Base-by-base conservation (phyloP, 139 green algal genomes). In the Auxenochlorella pyrenoidosa region DNA sequence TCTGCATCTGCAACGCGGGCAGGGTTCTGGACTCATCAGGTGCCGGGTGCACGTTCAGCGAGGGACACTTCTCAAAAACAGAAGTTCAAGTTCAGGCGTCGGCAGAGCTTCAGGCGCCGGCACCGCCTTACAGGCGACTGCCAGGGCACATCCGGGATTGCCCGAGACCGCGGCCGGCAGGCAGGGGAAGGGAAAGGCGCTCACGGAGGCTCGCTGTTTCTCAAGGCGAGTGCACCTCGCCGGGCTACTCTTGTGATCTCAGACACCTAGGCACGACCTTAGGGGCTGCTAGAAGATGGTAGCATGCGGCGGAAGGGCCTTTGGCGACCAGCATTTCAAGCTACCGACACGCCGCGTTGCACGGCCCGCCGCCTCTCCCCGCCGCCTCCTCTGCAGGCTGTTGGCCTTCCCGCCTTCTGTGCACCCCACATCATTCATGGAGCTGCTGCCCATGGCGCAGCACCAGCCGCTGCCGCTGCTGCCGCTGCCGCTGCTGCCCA, bases 381-480 rank as follows among this genome's bases (percentile, higher is more conserved):
- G 12, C 66, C 66, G 66, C 66, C 16, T 54, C 47, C 10, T 10
- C 47, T 54, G 47, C 47, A 54, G 47, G 47, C 47, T 54, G 47
- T 54, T 54, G 47, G 47, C 47, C 8, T 54, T 54, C 47, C 47
- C 47, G 47, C 47, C 32, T 34, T 6, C 30, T 41, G 30, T 38
- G 30, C 66, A 2, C 13, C 66, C 66, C 32, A 0, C 70, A 36
- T 3, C 34, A 47, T 16, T 28, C 30, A 85, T 85, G 80, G 80
- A 85, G 30, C 80, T 85, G 40, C 63, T 85, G 60, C 63, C 60
- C 13, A 60, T 85, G 60, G 59, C 10, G 0, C 75, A 40, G 26
- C 32, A 10, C 30, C 75, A 40, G 26, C 32, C 40, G 40, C 30
- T 28, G 30, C 24, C 75, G 43, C 75, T 81, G 75, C 75, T 47